Base-by-base conservation (phyloP, 192 early-diverging fungal genomes). In the Pilobolus umbonatus region DNA sequence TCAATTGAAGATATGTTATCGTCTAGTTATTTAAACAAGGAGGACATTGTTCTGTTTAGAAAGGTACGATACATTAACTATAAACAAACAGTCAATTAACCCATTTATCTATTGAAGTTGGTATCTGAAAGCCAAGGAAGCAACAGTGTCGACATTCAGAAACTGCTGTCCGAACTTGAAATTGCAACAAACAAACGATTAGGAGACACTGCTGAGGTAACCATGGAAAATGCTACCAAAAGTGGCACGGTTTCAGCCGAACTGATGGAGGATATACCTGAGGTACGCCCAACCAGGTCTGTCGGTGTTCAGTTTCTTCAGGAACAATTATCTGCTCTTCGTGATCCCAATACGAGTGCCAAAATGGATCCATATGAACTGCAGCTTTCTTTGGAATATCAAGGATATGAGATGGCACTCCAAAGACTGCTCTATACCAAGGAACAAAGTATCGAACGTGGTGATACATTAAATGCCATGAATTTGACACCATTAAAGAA, bases 321-420 rank as follows among this genome's bases (percentile, higher is more conserved):
- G 36, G 74, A 79, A 11, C 84, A 86, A 14, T 78, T 95, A n/a
- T 61, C 72, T 34, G 78, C 85, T 0, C 66, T 85, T 3, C 57
- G 70, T 17, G 57, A 77, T 35, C 44, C 55, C 12, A 45, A 62
- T 9, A 55, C 60, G 21, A 30, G 39, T 1, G 4, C 56, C 0
- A 50, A 80, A 14, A 74, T 85, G 31, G 67, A 78, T 32, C 73
- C 76, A 25, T 89, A 81, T 68, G 84, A 89, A 15, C 77, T 85
- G 50, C 93, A 98, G 66, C 48, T 86, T 12, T 83, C 83, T 54
- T 68, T 98, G 0, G 93, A 98, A 69, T 85, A 88, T 50, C 85
- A 87, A 24, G 82, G 93, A 0, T 85, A 89, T 42, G 81, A 86
- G 28, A 80, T 86, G 0, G 91, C 91, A 6, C 63, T 89, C 5